Conservation (phyloP, 345 rosid species). For the Boechera divaricarpa region DNA sequence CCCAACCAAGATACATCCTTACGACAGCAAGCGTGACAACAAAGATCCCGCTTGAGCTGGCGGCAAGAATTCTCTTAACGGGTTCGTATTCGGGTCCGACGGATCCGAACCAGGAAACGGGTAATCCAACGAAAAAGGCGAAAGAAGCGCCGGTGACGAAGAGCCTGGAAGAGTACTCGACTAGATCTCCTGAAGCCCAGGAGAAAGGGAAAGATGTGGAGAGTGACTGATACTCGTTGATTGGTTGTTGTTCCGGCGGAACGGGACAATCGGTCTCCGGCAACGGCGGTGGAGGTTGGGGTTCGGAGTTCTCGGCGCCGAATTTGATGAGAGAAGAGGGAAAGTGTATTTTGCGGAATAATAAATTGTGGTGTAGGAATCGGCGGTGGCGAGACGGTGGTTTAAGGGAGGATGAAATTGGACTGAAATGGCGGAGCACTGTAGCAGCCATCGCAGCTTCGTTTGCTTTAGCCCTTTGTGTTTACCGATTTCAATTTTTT, state of each 20-base stretch:
- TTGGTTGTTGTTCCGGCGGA: constrained; percentile 81
- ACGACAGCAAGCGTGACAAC: constrained; percentile 85
- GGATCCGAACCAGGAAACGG: constrained; percentile 86
- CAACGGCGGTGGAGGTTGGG: constrained; percentile 42
- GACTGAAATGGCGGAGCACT: constrained; percentile 38
- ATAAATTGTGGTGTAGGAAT: constrained; percentile 24
- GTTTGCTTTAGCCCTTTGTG: background rate
- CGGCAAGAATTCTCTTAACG: constrained; percentile 58
- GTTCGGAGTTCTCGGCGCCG: constrained; percentile 59
- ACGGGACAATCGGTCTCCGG: constrained; percentile 89
- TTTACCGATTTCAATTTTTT: background rate
- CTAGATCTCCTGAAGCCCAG: constrained; percentile 70
- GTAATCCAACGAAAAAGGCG: constrained; percentile 69
- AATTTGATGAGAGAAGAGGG: constrained; percentile 50
- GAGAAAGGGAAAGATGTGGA: constrained; percentile 87
- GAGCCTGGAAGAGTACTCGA: constrained; percentile 63
- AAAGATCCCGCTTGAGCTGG: constrained; percentile 74
- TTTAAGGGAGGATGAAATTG: constrained; percentile 39
- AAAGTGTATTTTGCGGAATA: constrained; percentile 23
- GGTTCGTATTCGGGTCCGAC: constrained; percentile 74
- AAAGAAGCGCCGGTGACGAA: constrained; percentile 77
- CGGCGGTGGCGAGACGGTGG: constrained; percentile 35
- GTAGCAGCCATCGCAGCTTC: constrained; percentile 42
- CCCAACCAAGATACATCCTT: constrained; percentile 98
- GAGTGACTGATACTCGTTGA: constrained; percentile 83